A percentile compares a stretch with the other conserved stretches of the same genome.
Conservation (phyloP, 768 basidiomycete species). For the Cubamyces lactineus region DNA sequence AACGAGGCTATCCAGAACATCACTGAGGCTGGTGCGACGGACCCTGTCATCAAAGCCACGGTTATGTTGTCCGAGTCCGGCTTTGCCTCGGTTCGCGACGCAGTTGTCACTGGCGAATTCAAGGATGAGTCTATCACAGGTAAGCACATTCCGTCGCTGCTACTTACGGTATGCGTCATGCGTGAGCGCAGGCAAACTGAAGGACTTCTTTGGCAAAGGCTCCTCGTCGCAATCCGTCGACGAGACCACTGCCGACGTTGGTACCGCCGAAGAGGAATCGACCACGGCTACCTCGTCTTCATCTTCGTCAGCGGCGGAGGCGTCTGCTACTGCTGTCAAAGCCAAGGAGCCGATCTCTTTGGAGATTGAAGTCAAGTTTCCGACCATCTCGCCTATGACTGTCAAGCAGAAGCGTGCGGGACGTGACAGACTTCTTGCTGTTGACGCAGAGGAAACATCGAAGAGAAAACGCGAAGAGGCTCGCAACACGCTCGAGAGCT, state of each 20-base stretch:
- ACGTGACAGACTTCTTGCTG: conserved; percentile 71
- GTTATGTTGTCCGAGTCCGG: conserved; percentile 85
- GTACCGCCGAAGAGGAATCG: conserved; percentile 33
- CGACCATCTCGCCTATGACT: conserved; percentile 76
- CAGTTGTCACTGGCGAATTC: conserved; percentile 76
- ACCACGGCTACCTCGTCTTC: conserved; percentile 7
- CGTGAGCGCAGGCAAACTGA: conserved; percentile 70
- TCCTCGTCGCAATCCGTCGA: conserved; percentile 38
- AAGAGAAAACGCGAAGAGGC: conserved; percentile 87
- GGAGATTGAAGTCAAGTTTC: conserved; percentile 62
- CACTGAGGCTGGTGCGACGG: conserved; percentile 77
- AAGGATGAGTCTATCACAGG: conserved; percentile 81
- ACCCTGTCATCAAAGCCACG: conserved; percentile 87
- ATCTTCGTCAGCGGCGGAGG: conserved; percentile 36
- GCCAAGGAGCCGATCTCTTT: conserved; percentile 64
- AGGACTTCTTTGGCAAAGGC: conserved; percentile 79
- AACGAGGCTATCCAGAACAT: conserved; percentile 79
- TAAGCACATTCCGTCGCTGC: conserved; percentile 35
- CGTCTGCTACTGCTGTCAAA: conserved; percentile 38
- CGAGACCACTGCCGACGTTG: conserved; percentile 40
- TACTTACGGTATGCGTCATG: conserved; percentile 17
- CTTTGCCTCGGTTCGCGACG: conserved; percentile 79
- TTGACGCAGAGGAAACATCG: conserved; percentile 76
- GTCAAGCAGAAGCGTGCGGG: conserved; percentile 75
- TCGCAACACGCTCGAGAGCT: conserved; percentile 87